Base-by-base conservation (phyloP, 176 grass and related monocot genomes). In the Eragrostis curvula region DNA sequence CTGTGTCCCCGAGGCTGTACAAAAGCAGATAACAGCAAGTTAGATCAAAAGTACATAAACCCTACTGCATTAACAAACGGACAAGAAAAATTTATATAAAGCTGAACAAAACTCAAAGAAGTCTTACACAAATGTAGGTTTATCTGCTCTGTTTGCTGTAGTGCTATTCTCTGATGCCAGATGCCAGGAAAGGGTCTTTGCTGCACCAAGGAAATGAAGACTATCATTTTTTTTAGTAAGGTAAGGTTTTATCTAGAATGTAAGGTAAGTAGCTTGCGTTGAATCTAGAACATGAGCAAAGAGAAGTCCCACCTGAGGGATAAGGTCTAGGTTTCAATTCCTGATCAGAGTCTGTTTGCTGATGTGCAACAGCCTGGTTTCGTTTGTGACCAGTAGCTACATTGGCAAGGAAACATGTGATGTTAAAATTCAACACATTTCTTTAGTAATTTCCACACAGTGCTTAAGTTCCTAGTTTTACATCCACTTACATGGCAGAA, bases 101-200 rank as follows among this genome's bases (percentile, higher is more conserved):
- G 17, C 13, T 68, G 30, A 62, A 53, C 0, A 69, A 23, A 68
- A 48, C 12, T 4, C 20, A 27, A 41, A 81, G 49, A n/a, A 62
- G 24, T 61, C 85, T 88, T 94, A 87, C 97, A 76, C 62, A 62
- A 88, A 85, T 29, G 81, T 77, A 83, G 73, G 60, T 57, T 69
- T 82, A 32, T 86, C 52, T n/a, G 80, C 40, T 62, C 73, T 62
- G 27, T 52, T 87, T 69, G 51, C 48, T 55, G 74, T 51, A 66
- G 77, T 53, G 60, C 51, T 89, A 59, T 69, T 87, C 61, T 96
- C 97, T 15, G 93, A 80, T 64, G 91, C 81, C 77, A 99, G 85
- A 79, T 94, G 91, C 97, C 97, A 99, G 56, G 97, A 96, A 92
- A 99, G 97, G 32, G 93, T 96, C 79, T 99, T 99, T 72, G 91